Evolutionary conservation across 768 basidiomycete genomes (phyloP), one percentile per base, ranked within the genome.

Genomic region (Mycena belliarum): DNA sequence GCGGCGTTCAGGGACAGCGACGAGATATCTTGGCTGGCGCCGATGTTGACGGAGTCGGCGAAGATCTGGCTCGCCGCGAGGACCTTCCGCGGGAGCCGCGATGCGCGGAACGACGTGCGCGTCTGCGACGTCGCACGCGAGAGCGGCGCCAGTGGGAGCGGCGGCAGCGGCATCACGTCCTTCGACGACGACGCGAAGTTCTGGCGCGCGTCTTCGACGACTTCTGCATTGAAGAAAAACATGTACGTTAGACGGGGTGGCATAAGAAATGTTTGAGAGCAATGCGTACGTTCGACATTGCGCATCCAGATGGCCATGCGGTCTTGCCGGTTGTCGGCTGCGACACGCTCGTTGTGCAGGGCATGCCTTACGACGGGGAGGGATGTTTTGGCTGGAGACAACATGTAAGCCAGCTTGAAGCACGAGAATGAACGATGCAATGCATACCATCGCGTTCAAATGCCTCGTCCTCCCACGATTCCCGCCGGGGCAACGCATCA

Each of bases 271-370:
- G 20, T 11, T 40, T 28, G 49, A 26, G 29, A 5, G 4, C 28
- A 32, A 33, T 10, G 82, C 90, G 68, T 69, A 92, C 91, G 87
- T 72, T 93, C 91, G 16, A 92, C 88, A 57, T 85, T 90, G 63
- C 82, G 82, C 72, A 91, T 88, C 92, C 92, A 93, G 50, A 88
- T 74, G 1, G 84, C 80, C 87, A 93, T 86, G 49, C 91, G 78
- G 63, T 93, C 89, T 57, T 68, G 72, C 47, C 76, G 73, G 35
- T 77, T 79, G 60, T 87, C 87, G 25, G 77, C 80, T 26, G 78
- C 82, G 20, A 82, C 64, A 38, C 75, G 79, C 57, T 84, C 82
- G 63, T 75, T 82, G 41, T 78, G 80, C 29, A 75, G 76, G 0
- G 82, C 82, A 63, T 84, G 80, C 37, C 76, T 78, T 47, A 83